These are phyloP conservation scores for Nephelium lappaceum DNA, from an alignment of 345 rosid species.

Conservation along the genomic window DNA sequence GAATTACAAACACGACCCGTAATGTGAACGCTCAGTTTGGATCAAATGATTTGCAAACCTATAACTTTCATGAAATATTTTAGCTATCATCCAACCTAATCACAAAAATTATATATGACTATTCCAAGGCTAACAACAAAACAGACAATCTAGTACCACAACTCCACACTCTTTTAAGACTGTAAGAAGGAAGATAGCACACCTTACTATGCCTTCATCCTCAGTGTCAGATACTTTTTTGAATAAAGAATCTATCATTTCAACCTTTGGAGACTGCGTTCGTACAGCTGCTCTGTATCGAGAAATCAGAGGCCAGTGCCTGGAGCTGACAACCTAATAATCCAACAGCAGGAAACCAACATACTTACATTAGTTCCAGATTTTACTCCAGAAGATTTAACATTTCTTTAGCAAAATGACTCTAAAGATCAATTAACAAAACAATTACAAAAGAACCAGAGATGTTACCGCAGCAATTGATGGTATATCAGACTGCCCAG, in stretches of 20 bases:
- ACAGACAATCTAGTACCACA: no score
- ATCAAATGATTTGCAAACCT: not conserved
- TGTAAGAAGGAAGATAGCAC: not conserved
- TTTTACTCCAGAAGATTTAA: not conserved
- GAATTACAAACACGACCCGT: not conserved
- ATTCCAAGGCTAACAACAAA: not conserved
- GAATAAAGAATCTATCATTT: constrained; percentile 82
- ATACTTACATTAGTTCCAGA: not conserved
- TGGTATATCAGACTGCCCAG: constrained; percentile 81
- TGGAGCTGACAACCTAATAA: constrained; percentile 74
- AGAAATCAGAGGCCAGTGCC: constrained; percentile 88
- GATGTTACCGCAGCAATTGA: constrained; percentile 85
- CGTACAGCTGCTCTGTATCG: constrained; percentile 88
- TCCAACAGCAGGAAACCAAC: not conserved
- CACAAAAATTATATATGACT: not conserved
- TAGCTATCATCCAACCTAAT: not conserved
- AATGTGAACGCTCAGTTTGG: not conserved
- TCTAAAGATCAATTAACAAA: not conserved
- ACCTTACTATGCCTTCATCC: constrained; percentile 82
- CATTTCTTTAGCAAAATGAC: not conserved
- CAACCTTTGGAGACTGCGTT: constrained; percentile 81
- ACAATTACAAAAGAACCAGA: constrained; percentile 6
- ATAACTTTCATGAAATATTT: not conserved
- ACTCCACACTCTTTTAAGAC: not conserved
- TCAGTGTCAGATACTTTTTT: constrained; percentile 57